Evolutionary conservation across 1,284 basidiomycete genomes (phyloP).

Genomic region (Vanrija pseudolonga): DNA sequence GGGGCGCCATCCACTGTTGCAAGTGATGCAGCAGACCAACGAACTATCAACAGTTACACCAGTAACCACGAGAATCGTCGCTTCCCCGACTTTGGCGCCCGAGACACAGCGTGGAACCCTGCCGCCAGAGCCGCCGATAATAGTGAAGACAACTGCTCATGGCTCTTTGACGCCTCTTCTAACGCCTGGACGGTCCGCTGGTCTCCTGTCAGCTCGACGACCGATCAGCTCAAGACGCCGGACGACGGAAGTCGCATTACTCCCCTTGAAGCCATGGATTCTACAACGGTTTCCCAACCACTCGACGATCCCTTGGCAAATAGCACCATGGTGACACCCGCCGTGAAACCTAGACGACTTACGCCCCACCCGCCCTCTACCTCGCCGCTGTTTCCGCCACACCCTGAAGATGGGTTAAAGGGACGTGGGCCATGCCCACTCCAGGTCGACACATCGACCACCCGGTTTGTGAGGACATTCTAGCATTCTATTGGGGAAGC

Average conservation of each 20-base stretch:
- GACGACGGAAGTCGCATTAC: not conserved
- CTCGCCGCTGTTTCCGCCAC: not conserved
- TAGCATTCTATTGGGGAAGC: conserved; percentile 4
- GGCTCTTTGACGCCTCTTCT: conserved; percentile 16
- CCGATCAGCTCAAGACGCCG: not conserved
- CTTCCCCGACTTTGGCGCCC: not conserved
- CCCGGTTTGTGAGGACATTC: not conserved
- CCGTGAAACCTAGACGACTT: no score
- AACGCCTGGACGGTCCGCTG: not conserved
- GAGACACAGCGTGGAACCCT: not conserved
- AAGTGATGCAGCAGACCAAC: no score
- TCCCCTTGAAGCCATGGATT: not conserved
- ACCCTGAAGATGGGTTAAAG: not conserved
- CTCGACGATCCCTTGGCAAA: no score
- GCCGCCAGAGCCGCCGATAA: not conserved
- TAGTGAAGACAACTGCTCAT: conserved; percentile 16
- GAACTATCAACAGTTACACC: not conserved
- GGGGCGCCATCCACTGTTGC: no score
- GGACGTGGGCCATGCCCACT: not conserved
- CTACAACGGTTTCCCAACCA: no score
- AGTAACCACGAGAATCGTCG: not conserved
- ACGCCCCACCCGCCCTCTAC: not conserved
- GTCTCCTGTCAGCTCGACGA: not conserved
- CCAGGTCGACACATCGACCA: not conserved
- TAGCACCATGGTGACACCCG: no score